Evolutionary conservation across 2,329 filamentous ascomycete species (phyloP), one percentile per base, ranked within the genome.

Genomic region (Hymenoscyphus scutula): DNA sequence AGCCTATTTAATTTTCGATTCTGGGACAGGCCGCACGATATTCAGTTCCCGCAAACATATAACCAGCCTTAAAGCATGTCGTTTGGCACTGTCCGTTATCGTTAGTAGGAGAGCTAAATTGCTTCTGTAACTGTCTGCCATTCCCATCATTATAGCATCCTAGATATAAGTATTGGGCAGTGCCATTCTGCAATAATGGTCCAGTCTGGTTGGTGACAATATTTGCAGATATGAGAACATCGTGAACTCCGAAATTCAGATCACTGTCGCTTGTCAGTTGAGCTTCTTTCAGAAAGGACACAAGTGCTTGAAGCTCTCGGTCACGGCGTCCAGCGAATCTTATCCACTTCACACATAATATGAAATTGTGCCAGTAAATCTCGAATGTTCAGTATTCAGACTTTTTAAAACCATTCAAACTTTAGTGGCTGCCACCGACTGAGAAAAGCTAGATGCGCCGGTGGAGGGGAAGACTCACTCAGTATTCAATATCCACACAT

Each of bases 401-500:
- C 30, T 53, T 25, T 2, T n/a, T n/a, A n/a, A n/a, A n/a, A n/a
- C n/a, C n/a, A n/a, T n/a, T n/a, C n/a, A n/a, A n/a, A n/a, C n/a
- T n/a, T n/a, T n/a, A n/a, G 3, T 13, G 13, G 19, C 19, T 23
- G 15, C 11, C 32, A 10, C 29, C 8, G n/a, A n/a, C n/a, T n/a
- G n/a, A n/a, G n/a, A n/a, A n/a, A n/a, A n/a, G n/a, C n/a, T n/a
- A n/a, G n/a, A n/a, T n/a, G n/a, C n/a, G n/a, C n/a, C n/a, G n/a
- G 29, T 15, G 10, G 29, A 13, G 3, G 23, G 11, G 1, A 5
- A 3, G 11, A 56, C 63, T 61, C 58, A 65, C 67, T 78, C 76
- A 1, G 75, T 76, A 62, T 78, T 79, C 56, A 79, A 66, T 4
- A 75, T 76, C 78, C 78, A 80, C 3, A 69, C 56, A 41, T 71